phyloP scores from a whole-genome alignment of 1,284 basidiomycete genomes.

The Fomitopsis betulina region DNA sequence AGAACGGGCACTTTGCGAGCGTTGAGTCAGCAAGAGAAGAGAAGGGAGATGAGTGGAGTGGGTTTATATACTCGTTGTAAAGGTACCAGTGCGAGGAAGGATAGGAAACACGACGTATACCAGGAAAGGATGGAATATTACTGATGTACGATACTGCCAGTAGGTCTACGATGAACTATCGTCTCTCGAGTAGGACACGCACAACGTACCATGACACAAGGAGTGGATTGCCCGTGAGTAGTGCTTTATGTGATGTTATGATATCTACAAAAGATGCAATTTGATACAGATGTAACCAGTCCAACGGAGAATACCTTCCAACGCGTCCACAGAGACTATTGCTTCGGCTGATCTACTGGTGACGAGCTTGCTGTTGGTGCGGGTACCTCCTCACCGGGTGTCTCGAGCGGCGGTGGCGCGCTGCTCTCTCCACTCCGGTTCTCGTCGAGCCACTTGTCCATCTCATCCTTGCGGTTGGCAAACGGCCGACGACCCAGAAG shows the following conservation, averaged over 20 bases:
- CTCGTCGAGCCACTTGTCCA: constrained; percentile 91
- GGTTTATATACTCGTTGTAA: constrained; percentile 38
- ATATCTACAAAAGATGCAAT: constrained; percentile 18
- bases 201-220: background rate
- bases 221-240: constrained; percentile 14
- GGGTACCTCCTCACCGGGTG: constrained; percentile 26
- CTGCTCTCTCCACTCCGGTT: constrained; percentile 50
- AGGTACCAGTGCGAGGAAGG: background rate
- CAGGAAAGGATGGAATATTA: background rate
- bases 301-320: constrained; percentile 11
- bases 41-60: constrained; percentile 46
- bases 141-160: no score
- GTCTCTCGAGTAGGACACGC: background rate
- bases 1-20: constrained; percentile 35
- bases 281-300: constrained; percentile 17
- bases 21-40: constrained; percentile 35
- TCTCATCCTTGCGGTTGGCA: constrained; percentile 74
- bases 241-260: constrained; percentile 16
- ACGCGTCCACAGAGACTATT: constrained; percentile 11
- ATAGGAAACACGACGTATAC: constrained; percentile 3
- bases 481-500: constrained; percentile 87
- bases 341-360: constrained; percentile 23
- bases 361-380: constrained; percentile 43
- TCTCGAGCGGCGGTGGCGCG: constrained; percentile 54
- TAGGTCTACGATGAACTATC: no score